Conservation (phyloP, 2,329 filamentous ascomycete genomes). For the Beauveria rudraprayagi region DNA sequence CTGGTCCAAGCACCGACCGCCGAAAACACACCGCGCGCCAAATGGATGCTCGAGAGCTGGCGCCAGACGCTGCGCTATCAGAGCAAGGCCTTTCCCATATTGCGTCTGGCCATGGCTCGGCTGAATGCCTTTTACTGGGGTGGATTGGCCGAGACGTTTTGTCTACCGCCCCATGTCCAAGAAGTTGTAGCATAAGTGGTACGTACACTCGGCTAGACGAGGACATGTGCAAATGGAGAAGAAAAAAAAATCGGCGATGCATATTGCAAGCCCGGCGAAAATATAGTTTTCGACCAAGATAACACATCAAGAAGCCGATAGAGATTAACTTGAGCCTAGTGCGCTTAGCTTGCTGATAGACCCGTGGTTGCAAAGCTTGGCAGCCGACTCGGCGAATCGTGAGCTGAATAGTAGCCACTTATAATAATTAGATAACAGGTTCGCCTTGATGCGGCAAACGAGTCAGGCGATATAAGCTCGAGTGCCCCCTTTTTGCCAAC, state of each 20-base stretch:
- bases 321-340: background rate
- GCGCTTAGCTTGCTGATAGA: background rate
- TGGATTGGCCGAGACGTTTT: constrained; percentile 13
- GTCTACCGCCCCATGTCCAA: constrained; percentile 12
- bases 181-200: background rate
- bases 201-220: no score
- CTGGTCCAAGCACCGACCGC: constrained; percentile 13
- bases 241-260: background rate
- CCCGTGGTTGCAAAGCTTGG: background rate
- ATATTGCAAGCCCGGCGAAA: background rate
- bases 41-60: constrained; percentile 14
- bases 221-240: background rate
- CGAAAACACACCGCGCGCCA: constrained; percentile 12
- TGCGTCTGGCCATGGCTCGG: constrained; percentile 12
- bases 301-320: no score
- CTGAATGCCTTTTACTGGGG: constrained; percentile 12
- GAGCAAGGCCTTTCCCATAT: constrained; percentile 11
- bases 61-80: constrained; percentile 11
- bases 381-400: background rate
- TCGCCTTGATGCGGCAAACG: background rate
- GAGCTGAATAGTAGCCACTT: background rate
- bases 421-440: background rate
- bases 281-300: background rate
- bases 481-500: background rate
- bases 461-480: constrained; percentile 5